A percentile compares a stretch with the other conserved stretches of the same genome.
These are phyloP conservation scores for Globomyces pollinis-pini DNA, from an alignment of 192 early-diverging fungal genomes.

Conservation along the genomic window DNA sequence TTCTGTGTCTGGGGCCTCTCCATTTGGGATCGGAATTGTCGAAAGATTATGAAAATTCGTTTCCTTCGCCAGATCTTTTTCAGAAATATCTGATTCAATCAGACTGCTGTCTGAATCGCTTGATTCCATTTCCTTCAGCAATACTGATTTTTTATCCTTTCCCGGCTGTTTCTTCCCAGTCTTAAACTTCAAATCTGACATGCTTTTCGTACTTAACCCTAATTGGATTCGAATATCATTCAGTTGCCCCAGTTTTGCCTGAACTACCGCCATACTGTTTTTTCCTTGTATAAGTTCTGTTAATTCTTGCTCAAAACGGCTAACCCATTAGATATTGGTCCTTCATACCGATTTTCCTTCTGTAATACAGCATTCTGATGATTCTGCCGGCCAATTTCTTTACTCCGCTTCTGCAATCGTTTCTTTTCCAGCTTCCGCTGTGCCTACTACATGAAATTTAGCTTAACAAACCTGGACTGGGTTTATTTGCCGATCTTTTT, in stretches of 20 bases:
- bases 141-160: not conserved
- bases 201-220: not conserved
- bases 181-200: not conserved
- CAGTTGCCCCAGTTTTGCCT: not conserved
- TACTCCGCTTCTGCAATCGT: no score
- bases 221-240: not conserved
- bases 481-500: no score
- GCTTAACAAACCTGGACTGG: no score
- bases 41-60: not conserved
- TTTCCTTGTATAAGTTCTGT: no score
- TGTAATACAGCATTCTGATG: no score
- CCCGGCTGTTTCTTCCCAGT: not conserved
- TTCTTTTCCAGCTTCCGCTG: no score
- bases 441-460: no score
- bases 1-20: constrained; percentile 1
- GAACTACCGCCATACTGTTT: no score
- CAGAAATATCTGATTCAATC: not conserved
- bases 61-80: not conserved
- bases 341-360: no score
- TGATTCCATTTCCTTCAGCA: not conserved
- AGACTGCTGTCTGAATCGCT: not conserved
- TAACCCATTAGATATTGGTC: no score
- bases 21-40: not conserved
- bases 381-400: no score
- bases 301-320: no score